Conservation (phyloP, 1,284 basidiomycete genomes). For the Moesziomyces sp. region DNA sequence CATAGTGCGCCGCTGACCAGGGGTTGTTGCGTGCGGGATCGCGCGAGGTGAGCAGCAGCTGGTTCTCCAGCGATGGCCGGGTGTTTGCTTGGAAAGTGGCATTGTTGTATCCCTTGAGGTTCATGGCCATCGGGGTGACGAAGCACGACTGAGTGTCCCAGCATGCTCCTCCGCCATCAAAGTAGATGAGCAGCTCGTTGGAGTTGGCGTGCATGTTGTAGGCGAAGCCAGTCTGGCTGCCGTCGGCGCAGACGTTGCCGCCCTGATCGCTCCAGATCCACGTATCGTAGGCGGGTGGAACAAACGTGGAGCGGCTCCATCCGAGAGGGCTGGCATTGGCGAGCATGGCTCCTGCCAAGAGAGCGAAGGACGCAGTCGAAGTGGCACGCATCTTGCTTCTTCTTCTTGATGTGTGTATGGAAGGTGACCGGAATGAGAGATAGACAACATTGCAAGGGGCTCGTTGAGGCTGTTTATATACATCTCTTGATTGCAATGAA, state of each 20-base stretch:
- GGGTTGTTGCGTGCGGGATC: conserved; percentile 24
- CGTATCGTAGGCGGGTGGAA: conserved; percentile 18
- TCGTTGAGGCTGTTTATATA: too few species aligned
- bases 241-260: conserved; percentile 28
- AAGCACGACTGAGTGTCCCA: conserved; percentile 29
- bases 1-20: conserved; percentile 13
- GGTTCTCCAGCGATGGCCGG: conserved; percentile 2
- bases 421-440: too few species aligned
- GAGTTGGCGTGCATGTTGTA: conserved; percentile 22
- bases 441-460: too few species aligned
- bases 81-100: conserved; percentile 5
- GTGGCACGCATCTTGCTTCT: conserved; percentile 10
- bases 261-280: conserved; percentile 27
- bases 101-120: conserved; percentile 26
- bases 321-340: conserved; percentile 3
- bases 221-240: conserved; percentile 26
- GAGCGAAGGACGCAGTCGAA: background rate
- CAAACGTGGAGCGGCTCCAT: conserved; percentile 1
- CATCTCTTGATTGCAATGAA: too few species aligned
- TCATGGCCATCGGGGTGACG: conserved; percentile 10
- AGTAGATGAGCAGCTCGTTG: conserved; percentile 28
- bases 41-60: conserved; percentile 27
- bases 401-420: background rate
- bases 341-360: conserved; percentile 3
- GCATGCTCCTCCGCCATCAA: conserved; percentile 31